Conservation (phyloP, 352 stramenopile species). For the Peronospora destructor region DNA sequence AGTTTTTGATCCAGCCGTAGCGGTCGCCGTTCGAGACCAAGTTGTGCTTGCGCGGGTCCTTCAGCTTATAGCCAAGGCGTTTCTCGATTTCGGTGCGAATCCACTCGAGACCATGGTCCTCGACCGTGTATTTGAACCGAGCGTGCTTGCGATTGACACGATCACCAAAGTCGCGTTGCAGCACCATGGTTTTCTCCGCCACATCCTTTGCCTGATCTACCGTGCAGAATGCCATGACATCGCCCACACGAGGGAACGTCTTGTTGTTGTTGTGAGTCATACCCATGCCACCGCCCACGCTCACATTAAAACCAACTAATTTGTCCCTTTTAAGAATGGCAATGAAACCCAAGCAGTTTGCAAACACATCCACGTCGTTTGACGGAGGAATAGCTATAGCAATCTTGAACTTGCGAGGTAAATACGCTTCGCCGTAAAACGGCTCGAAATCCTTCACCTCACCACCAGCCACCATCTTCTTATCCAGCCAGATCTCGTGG, state of each 20-base stretch:
- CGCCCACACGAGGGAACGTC: conserved; percentile 94
- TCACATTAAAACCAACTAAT: conserved; percentile 93
- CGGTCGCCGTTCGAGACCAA: too few relatives aligned
- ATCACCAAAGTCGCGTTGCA: conserved; percentile 95
- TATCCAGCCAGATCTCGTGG: conserved; percentile 96
- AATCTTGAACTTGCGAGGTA: conserved; percentile 99
- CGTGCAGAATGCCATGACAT: conserved; percentile 94
- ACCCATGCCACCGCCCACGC: conserved; percentile 94
- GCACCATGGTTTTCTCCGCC: conserved; percentile 91
- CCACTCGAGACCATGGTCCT: conserved; percentile 92
- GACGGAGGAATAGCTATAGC: conserved; percentile 94
- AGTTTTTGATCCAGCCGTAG: too few relatives aligned
- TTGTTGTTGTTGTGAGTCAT: conserved; percentile 96
- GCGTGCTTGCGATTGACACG: conserved; percentile 94
- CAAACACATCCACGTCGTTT: conserved; percentile 97
- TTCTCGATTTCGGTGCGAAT: conserved; percentile 92
- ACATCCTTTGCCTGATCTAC: conserved; percentile 86
- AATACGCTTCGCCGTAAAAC: conserved; percentile 95
- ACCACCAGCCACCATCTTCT: conserved; percentile 91
- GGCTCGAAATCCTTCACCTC: conserved; percentile 94
- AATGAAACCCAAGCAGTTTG: conserved; percentile 94
- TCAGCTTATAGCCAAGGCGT: conserved; percentile 91
- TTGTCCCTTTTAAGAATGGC: conserved; percentile 86
- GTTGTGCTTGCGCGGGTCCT: conserved; percentile 14
- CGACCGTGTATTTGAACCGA: conserved; percentile 98